Evolutionary conservation across 768 basidiomycete genomes (phyloP).

Genomic region (Tricholoma matsutake): DNA sequence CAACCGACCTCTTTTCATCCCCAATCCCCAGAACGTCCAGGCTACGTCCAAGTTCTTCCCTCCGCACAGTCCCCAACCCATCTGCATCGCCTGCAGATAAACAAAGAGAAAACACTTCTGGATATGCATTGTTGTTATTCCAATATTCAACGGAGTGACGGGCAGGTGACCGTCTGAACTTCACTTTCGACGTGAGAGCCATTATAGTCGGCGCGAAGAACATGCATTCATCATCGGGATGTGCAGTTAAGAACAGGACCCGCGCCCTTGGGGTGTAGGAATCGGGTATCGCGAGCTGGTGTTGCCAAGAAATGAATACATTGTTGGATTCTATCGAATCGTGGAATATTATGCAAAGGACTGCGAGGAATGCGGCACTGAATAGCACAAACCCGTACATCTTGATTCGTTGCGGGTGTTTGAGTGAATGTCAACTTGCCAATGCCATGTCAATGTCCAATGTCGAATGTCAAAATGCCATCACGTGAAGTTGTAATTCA

Average conservation of each 20-base stretch:
- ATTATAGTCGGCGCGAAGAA: constrained; percentile 89
- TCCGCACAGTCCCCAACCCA: constrained; percentile 63
- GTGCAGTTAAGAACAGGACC: constrained; percentile 79
- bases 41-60: constrained; percentile 57
- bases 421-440: too few species aligned
- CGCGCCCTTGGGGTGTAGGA: constrained; percentile 10
- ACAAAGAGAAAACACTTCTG: constrained; percentile 57
- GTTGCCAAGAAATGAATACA: neutral
- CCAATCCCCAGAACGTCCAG: constrained; percentile 67
- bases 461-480: too few species aligned
- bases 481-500: too few species aligned
- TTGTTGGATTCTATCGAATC: constrained; percentile 28
- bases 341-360: constrained; percentile 31
- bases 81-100: constrained; percentile 79
- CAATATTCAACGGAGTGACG: constrained; percentile 4
- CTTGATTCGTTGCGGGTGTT: too few species aligned
- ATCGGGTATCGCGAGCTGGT: neutral
- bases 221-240: constrained; percentile 93
- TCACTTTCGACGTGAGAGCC: constrained; percentile 33
- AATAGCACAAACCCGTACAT: neutral
- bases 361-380: constrained; percentile 14
- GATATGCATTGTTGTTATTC: neutral
- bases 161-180: neutral
- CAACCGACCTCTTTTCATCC: constrained; percentile 47
- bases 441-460: too few species aligned